A percentile compares a stretch with the other conserved stretches of the same genome.
Conservation (phyloP, 1,139 yeast species). For the Hemisphaericaspora lyxosophila region DNA sequence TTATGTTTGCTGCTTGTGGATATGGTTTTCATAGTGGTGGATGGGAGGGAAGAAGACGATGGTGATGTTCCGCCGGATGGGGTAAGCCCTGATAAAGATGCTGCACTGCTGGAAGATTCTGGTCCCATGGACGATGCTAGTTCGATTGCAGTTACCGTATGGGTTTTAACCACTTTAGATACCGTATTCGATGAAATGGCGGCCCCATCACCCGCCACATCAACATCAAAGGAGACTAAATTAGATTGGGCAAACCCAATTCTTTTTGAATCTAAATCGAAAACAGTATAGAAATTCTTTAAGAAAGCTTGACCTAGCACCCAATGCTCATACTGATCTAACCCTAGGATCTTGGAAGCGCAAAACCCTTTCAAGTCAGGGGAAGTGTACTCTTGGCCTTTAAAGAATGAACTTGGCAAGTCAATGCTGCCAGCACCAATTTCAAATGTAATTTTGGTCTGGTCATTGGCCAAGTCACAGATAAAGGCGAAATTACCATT, state of each 20-base stretch:
- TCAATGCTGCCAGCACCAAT: slow-evolving; percentile 47
- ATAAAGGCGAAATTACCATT: slow-evolving; percentile 57
- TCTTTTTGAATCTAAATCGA: slow-evolving; percentile 49
- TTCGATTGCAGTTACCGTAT: neutral
- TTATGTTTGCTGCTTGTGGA: neutral
- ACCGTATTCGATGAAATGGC: neutral
- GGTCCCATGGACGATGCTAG: neutral
- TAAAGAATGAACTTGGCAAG: slow-evolving; percentile 44
- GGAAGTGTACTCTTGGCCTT: slow-evolving; percentile 46
- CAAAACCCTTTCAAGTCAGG: slow-evolving; percentile 49
- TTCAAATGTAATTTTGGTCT: slow-evolving; percentile 30
- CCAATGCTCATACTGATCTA: slow-evolving; percentile 36
- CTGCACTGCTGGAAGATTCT: neutral
- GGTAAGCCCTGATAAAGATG: no score
- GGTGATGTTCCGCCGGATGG: neutral
- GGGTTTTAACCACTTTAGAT: neutral
- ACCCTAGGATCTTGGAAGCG: slow-evolving; percentile 66
- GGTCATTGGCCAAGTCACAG: slow-evolving; percentile 43
- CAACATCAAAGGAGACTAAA: slow-evolving; percentile 2
- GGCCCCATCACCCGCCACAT: neutral
- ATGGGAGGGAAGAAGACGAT: neutral
- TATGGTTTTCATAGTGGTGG: neutral
- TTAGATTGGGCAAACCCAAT: slow-evolving; percentile 44
- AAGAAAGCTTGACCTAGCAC: slow-evolving; percentile 64
- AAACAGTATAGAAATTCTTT: slow-evolving; percentile 57